phyloP scores from a whole-genome alignment of 495 filamentous ascomycete species.

The Neohortaea acidophila region DNA sequence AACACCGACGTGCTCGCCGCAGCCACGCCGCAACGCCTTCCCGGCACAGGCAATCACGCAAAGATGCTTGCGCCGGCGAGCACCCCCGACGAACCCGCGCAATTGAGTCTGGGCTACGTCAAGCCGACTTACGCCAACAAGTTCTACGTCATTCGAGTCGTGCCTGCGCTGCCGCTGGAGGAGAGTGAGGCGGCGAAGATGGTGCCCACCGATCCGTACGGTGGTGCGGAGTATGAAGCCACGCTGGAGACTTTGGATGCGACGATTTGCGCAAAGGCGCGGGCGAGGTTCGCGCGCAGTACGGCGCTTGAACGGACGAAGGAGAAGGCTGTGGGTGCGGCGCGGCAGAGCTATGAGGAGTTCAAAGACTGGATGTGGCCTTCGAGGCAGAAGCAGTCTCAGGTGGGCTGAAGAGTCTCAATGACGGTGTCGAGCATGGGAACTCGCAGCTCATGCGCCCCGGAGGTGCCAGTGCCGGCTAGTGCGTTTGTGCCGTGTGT shows the following conservation, averaged over 20 bases:
- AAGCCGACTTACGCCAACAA: slow-evolving; percentile 39
- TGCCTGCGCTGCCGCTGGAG: slow-evolving; percentile 22
- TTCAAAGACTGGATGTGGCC: slow-evolving; percentile 19
- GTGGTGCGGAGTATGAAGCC: slow-evolving; percentile 28
- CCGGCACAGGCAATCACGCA: slow-evolving; percentile 14
- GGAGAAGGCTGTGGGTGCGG: slow-evolving; percentile 1
- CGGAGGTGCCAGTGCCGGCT: no score
- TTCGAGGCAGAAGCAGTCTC: slow-evolving; percentile 11
- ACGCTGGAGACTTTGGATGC: slow-evolving; percentile 33
- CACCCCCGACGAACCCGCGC: slow-evolving; percentile 13
- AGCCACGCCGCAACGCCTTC: slow-evolving; percentile 15
- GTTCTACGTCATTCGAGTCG: slow-evolving; percentile 51
- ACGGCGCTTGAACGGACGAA: slow-evolving; percentile 3
- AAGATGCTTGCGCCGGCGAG: slow-evolving; percentile 26
- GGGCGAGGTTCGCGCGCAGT: slow-evolving; percentile 8
- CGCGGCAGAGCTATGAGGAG: slow-evolving; percentile 7
- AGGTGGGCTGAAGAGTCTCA: slow-evolving; percentile 6
- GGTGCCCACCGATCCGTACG: slow-evolving; percentile 7
- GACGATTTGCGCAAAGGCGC: slow-evolving; percentile 44
- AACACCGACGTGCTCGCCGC: slow-evolving; percentile 1
- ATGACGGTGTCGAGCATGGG: not conserved
- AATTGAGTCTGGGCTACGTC: slow-evolving; percentile 49
- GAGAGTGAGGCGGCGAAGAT: slow-evolving; percentile 11
- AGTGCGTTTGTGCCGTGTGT: no score
- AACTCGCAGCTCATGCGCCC: not conserved